phyloP scores from a whole-genome alignment of 305 asterid genomes.

The Solanum hybrid region DNA sequence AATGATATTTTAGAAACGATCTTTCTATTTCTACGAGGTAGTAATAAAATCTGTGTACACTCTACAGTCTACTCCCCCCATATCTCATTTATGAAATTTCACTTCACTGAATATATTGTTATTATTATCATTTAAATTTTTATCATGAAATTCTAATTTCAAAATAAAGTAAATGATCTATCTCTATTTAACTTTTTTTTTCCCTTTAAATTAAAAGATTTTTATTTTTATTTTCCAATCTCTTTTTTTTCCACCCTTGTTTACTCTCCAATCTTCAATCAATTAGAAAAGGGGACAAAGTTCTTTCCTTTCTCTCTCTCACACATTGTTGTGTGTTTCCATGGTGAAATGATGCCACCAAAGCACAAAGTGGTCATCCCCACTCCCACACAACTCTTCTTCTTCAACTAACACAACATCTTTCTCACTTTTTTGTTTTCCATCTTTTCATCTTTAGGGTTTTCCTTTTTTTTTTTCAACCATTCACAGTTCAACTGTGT shows the following conservation, averaged over 20 bases:
- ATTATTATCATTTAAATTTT: too few species aligned
- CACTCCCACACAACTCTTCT: conserved; percentile 16
- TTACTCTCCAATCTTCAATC: not conserved
- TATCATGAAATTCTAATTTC: too few species aligned
- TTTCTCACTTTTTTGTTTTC: not conserved
- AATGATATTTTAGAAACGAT: too few species aligned
- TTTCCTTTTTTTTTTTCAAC: not conserved
- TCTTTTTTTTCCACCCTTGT: not conserved
- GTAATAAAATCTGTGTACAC: accelerated
- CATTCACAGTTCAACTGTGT: not conserved
- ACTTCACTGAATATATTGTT: not conserved
- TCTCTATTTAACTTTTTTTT: not conserved
- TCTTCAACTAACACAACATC: conserved; percentile 17
- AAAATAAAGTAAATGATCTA: not conserved
- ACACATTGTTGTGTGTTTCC: conserved; percentile 11
- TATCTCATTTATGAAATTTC: not conserved
- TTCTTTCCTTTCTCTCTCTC: conserved; percentile 8
- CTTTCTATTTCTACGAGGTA: too few species aligned
- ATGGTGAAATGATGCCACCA: conserved; percentile 36
- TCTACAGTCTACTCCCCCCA: not conserved
- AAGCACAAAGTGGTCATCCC: conserved; percentile 28
- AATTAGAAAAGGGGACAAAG: not conserved
- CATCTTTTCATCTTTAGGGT: not conserved
- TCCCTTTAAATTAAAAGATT: not conserved
- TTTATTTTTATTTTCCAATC: not conserved